These are phyloP conservation scores for Diaporthe ampelina DNA, from an alignment of 2,329 filamentous ascomycete species.

Conservation along the genomic window DNA sequence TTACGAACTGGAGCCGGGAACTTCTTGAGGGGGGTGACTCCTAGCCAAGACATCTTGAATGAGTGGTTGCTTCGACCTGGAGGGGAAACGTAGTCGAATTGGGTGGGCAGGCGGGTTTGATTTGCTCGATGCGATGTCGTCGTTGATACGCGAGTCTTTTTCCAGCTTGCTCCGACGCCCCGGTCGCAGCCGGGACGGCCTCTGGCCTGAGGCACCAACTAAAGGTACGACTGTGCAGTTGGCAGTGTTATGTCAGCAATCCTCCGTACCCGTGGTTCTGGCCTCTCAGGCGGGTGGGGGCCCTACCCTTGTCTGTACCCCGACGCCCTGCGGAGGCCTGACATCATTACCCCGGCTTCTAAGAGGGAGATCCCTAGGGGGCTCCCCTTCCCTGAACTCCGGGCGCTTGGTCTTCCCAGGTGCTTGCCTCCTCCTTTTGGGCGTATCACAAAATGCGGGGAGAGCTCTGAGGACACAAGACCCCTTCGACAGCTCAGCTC, in stretches of 20 bases:
- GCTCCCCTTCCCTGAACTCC: not conserved
- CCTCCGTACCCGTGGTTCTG: not conserved
- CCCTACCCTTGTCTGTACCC: not conserved
- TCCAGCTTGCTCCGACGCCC: slow-evolving; percentile 43
- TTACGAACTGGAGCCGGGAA: slow-evolving; percentile 83
- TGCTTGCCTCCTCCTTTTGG: not conserved
- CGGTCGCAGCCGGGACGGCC: slow-evolving; percentile 27
- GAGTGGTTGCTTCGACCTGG: slow-evolving; percentile 53
- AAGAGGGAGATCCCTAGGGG: not conserved
- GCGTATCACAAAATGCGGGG: slow-evolving; percentile 39
- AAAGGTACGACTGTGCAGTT: not conserved
- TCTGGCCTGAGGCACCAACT: slow-evolving; percentile 40
- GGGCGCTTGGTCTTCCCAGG: not conserved
- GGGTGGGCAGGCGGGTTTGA: slow-evolving; percentile 49
- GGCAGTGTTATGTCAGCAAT: slow-evolving; percentile 40
- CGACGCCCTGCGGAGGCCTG: slow-evolving; percentile 7
- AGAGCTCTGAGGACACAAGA: slow-evolving; percentile 28
- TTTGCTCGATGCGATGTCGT: slow-evolving; percentile 42
- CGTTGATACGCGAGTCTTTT: slow-evolving; percentile 48
- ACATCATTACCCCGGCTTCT: slow-evolving; percentile 43
- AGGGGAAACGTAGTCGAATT: slow-evolving; percentile 51
- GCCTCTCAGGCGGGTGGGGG: not conserved
- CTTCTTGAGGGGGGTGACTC: slow-evolving; percentile 78
- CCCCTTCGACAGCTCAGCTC: slow-evolving; percentile 23
- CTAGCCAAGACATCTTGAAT: slow-evolving; percentile 81